Base-by-base conservation (phyloP, 371 early-diverging fungal species). In the Conidiobolus incongruus region DNA sequence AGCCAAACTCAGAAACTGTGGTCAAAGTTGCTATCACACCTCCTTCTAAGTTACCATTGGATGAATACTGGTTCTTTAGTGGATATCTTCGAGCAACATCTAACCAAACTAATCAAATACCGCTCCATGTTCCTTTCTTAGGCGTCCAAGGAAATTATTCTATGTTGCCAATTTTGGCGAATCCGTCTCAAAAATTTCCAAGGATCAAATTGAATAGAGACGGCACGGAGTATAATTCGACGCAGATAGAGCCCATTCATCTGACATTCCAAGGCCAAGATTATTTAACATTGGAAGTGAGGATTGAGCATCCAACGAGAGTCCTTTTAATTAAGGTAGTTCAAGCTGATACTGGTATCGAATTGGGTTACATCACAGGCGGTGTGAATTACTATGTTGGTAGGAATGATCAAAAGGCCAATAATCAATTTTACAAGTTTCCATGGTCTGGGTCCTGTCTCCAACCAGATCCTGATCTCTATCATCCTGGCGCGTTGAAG, bases 131-230 rank as follows among this genome's bases (percentile, higher is more conserved):
- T 2, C 75, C 75, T 5, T 75, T 70, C 47, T 47, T 62, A 20
- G 75, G 73, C 21, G 37, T 70, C 22, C 52, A 55, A 40, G 72
- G 75, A 1, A 52, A 65, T 23, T 37, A 66, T n/a, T 30, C 40
- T 28, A 45, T 58, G 12, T 47, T 72, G 1, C 70, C 68, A 4
- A 63, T 69, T 13, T 59, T 72, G 47, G 65, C 53, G 20, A 50
- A n/a, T n/a, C n/a, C n/a, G n/a, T n/a, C 52, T 16, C n/a, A 33
- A 15, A 12, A 19, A 13, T 47, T 42, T 6, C 50, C 46, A 43
- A 48, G 49, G n/a, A 40, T 37, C 20, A 40, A 46, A 16, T 35
- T 44, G 28, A 39, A 35, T 23, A 1, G 39, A 2, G 22, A 50
- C 52, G 17, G 21, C 44, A 26, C 26, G 12, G 2, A 17, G 7